Conservation (phyloP, 352 stramenopile species). For the Globisporangium mamillatum region DNA sequence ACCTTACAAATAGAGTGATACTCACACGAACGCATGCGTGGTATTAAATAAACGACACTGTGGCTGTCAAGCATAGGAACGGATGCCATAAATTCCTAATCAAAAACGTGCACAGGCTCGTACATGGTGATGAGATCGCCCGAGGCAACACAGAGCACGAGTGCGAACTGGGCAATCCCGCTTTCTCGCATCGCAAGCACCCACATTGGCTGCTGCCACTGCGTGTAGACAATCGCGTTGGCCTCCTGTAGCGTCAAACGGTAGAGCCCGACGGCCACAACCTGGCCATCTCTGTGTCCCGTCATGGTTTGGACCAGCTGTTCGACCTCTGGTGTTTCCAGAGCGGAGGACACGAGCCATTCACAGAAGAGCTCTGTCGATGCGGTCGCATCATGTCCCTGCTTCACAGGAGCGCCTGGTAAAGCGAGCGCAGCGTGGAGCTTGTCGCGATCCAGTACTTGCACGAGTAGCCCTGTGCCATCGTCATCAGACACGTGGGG, state of each 20-base stretch:
- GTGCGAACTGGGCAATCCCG: neutral
- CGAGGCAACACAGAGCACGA: constrained; percentile 2
- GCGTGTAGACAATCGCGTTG: neutral
- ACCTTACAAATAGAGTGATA: neutral
- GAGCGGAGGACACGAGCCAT: neutral
- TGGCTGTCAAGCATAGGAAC: too few relatives aligned
- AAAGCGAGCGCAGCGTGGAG: neutral
- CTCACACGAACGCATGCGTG: neutral
- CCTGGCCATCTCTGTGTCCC: neutral
- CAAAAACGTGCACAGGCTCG: neutral
- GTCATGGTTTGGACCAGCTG: neutral
- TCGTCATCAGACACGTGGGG: neutral
- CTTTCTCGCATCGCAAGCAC: neutral
- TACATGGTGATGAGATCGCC: neutral
- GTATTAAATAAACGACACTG: neutral
- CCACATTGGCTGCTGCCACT: neutral
- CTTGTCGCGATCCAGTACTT: neutral
- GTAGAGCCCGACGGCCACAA: neutral
- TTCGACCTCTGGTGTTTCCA: neutral
- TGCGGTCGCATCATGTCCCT: neutral
- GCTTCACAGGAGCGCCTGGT: neutral
- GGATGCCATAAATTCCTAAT: neutral
- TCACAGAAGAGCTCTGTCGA: neutral
- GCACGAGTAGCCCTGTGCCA: neutral
- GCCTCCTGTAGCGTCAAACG: neutral